These are phyloP conservation scores for Urochloa ruziziensis DNA, from an alignment of 176 grass and related monocot species.

Conservation along the genomic window DNA sequence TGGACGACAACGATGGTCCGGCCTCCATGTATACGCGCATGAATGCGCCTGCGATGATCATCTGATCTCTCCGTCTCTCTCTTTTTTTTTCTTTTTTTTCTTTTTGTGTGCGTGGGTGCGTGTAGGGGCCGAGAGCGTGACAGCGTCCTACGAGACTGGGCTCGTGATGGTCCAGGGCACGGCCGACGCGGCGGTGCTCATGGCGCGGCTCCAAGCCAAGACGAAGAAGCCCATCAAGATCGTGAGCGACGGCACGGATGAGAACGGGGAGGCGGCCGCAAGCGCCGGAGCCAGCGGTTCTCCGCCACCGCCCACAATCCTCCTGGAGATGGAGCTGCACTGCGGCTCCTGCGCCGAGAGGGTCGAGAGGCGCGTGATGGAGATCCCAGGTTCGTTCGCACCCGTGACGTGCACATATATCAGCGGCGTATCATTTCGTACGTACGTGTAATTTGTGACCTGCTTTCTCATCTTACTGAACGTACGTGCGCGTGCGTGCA, in stretches of 20 bases:
- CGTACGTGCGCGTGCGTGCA: not conserved
- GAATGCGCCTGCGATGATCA: not conserved
- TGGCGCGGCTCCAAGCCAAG: slow-evolving; percentile 21
- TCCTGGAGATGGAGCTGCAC: slow-evolving; percentile 10
- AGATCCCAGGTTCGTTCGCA: not conserved
- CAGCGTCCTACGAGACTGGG: not conserved
- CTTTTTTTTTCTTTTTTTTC: too few species aligned
- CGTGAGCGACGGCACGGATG: not conserved
- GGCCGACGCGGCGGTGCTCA: slow-evolving; percentile 26
- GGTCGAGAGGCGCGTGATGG: not conserved
- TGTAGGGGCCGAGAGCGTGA: slow-evolving; percentile 25
- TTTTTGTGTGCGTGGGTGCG: not conserved
- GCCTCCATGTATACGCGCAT: too few species aligned
- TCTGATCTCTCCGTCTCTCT: not conserved
- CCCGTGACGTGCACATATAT: too few species aligned
- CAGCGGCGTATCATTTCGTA: too few species aligned
- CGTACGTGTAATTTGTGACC: not conserved
- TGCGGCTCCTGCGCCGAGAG: not conserved
- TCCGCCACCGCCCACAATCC: not conserved
- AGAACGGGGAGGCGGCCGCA: not conserved
- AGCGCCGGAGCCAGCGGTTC: not conserved
- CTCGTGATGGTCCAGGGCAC: slow-evolving; percentile 27
- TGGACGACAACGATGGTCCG: too few species aligned
- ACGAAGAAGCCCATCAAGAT: slow-evolving; percentile 17
- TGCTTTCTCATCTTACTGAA: not conserved